A percentile compares a stretch with the other conserved stretches of the same genome.
Conservation (phyloP, 108 stramenopile genomes). For the Cyclotella baltica region DNA sequence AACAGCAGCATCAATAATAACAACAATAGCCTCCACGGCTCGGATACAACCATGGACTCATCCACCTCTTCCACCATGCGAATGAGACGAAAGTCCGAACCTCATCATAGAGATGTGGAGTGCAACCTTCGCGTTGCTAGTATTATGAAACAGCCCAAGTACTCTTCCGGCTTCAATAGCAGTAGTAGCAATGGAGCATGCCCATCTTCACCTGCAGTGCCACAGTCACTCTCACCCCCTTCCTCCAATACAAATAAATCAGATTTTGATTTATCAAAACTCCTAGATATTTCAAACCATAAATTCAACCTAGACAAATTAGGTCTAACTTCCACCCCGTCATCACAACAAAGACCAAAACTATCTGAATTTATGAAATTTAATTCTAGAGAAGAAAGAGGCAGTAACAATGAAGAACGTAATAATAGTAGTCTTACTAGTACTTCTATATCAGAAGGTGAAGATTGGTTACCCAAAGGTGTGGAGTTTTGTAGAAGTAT, state of each 20-base stretch:
- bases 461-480: constrained; percentile 1
- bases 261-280: neutral
- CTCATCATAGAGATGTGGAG: neutral
- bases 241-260: neutral
- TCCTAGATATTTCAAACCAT: neutral
- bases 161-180: neutral
- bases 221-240: no score
- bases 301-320: neutral
- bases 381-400: no score
- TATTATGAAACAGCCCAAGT: neutral
- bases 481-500: neutral
- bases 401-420: no score
- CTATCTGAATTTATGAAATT: neutral
- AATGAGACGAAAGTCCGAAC: neutral
- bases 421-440: neutral
- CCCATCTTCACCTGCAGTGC: no score
- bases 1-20: no score
- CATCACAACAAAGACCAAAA: neutral
- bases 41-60: no score
- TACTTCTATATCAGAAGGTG: neutral
- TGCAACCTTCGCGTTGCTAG: neutral
- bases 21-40: no score
- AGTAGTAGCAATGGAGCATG: no score
- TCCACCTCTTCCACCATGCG: neutral
- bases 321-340: neutral